Base-by-base conservation (phyloP, 2,329 filamentous ascomycete genomes). In the Penicillium sp. region DNA sequence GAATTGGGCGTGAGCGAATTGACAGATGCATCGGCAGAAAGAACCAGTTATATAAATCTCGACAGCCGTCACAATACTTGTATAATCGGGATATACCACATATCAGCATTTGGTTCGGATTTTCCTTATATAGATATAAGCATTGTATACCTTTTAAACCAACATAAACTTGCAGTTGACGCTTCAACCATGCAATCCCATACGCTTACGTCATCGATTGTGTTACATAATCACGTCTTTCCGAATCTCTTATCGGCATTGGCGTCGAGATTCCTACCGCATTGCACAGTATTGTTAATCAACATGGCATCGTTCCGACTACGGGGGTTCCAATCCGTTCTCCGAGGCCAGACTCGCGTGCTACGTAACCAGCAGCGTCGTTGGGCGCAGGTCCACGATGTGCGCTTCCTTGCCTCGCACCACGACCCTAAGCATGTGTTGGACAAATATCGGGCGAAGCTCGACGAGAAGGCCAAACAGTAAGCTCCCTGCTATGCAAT, bases 361-460 rank as follows among this genome's bases (percentile, higher is more conserved):
- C 57, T 66, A 44, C 65, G 66, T 2, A 40, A 44, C 16, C 65
- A 69, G 48, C 92, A 96, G 72, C 84, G 87, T 50, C 85, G 92
- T 69, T 95, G 90, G 88, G 92, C 92, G 2, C 90, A 90, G 65
- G 91, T 96, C 27, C 90, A 95, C 72, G 90, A 96, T 72, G 86
- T 95, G 43, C 90, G 92, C 58, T 95, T 92, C 78, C 82, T 96
- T 41, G 88, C 88, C 55, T 94, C 90, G 14, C 89, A 91, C 55
- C 83, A 83, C 51, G 77, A 83, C 51, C 80, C 86, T 42, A 70
- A 67, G 22, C 80, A 81, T 62, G 78, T 96, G 35, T 69, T 89
- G 58, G 90, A 95, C 58, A 95, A 89, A 73, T 99, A 99, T 77
- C 84, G 83, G 62, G 82, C 87, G 51, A 96, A 96, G 77, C 86